Conservation (phyloP, 305 asterid genomes). For the Ajuga reptans region DNA sequence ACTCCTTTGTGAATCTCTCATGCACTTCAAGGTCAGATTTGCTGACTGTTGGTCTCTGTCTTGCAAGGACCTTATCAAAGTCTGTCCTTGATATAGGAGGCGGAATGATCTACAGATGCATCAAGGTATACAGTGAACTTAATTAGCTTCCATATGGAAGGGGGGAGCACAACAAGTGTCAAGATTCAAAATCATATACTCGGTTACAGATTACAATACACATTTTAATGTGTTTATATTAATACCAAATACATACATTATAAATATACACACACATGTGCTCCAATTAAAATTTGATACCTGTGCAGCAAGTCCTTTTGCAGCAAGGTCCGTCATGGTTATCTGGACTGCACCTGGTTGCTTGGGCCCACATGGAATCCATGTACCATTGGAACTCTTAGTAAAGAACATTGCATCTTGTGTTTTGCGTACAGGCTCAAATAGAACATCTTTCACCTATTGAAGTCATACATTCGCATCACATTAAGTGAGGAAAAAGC, state of each 20-base stretch:
- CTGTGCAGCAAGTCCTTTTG: slow-evolving; percentile 69
- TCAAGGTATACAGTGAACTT: slow-evolving; percentile 1
- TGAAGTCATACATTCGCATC: slow-evolving; percentile 2
- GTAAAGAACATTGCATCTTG: slow-evolving; percentile 84
- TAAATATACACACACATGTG: background rate
- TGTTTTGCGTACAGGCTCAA: slow-evolving; percentile 95
- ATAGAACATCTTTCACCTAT: slow-evolving; percentile 90
- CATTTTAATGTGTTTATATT: background rate
- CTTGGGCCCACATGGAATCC: slow-evolving; percentile 94
- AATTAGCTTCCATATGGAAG: background rate
- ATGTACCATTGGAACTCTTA: slow-evolving; percentile 47
- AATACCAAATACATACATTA: background rate
- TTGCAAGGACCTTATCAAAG: slow-evolving; percentile 72
- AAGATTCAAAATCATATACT: background rate
- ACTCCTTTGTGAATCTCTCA: slow-evolving; percentile 79
- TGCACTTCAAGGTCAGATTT: slow-evolving; percentile 83
- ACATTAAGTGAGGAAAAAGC: background rate
- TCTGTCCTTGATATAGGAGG: slow-evolving; percentile 84
- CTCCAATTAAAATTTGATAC: slow-evolving; percentile 27
- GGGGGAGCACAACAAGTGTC: background rate
- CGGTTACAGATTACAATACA: background rate
- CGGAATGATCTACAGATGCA: slow-evolving; percentile 55
- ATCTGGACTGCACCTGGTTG: slow-evolving; percentile 72
- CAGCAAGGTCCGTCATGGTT: slow-evolving; percentile 82
- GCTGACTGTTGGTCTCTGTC: slow-evolving; percentile 91